These are phyloP conservation scores for Lavandula angustifolia DNA, from an alignment of 257 asterid genomes.

Conservation along the genomic window DNA sequence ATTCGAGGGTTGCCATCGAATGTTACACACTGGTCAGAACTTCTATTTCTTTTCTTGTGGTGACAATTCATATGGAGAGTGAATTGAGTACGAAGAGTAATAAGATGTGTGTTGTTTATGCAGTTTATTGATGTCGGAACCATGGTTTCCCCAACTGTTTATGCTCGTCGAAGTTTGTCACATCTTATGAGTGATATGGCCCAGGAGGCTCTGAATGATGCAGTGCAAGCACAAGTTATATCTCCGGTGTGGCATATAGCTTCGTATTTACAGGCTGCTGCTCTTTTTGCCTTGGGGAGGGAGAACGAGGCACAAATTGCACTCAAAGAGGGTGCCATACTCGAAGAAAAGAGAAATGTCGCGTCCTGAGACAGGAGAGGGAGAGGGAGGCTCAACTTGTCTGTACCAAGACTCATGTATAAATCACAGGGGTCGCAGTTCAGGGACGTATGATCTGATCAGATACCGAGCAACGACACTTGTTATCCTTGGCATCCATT, in stretches of 20 bases:
- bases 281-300: constrained; percentile 65
- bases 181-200: constrained; percentile 66
- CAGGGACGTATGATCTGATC: constrained; percentile 18
- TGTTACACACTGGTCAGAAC: constrained; percentile 58
- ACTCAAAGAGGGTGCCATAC: constrained; percentile 66
- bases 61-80: neutral
- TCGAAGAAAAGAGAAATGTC: constrained; percentile 51
- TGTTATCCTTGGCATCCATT: constrained; percentile 31
- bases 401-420: constrained; percentile 22
- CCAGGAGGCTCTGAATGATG: constrained; percentile 63
- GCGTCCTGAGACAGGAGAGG: constrained; percentile 39
- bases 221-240: constrained; percentile 72
- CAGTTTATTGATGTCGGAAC: constrained; percentile 77
- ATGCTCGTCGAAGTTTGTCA: constrained; percentile 65
- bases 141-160: constrained; percentile 70
- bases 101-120: constrained; percentile 14
- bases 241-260: constrained; percentile 79
- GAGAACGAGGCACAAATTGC: constrained; percentile 76
- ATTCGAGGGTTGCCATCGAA: constrained; percentile 54
- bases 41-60: neutral
- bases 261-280: constrained; percentile 62
- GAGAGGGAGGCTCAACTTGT: constrained; percentile 18
- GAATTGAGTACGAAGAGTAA: constrained; percentile 11
- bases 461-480: constrained; percentile 29
- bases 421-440: constrained; percentile 29